Evolutionary conservation across 2,329 filamentous ascomycete species (phyloP).

Genomic region (Diaporthe aspalathi): DNA sequence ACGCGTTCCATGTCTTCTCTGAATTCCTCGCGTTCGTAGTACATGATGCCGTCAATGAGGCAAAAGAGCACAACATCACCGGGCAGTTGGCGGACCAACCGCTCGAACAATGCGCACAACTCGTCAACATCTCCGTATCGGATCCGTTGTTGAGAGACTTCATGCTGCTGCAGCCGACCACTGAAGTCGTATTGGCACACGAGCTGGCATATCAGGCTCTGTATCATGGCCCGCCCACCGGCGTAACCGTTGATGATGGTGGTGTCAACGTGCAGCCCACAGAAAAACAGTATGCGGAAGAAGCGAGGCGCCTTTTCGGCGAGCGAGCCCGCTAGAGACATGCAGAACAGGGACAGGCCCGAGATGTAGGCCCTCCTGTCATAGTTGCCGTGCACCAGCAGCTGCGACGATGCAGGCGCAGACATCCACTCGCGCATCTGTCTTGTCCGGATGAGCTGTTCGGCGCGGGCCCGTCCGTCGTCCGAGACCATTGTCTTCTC

Average conservation of each 20-base stretch:
- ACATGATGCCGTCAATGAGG: no score
- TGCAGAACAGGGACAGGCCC: conserved; percentile 18
- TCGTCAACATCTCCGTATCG: no score
- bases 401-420: not conserved
- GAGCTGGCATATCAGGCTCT: conserved; percentile 26
- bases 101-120: no score
- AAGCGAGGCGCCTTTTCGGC: not conserved
- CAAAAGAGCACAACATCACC: no score
- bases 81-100: no score
- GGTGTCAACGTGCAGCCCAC: conserved; percentile 1
- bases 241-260: not conserved
- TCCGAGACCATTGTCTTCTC: no score
- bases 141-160: no score
- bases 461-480: not conserved
- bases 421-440: conserved; percentile 1
- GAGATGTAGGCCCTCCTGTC: not conserved
- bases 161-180: no score
- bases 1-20: no score
- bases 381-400: conserved; percentile 18
- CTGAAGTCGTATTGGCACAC: not conserved
- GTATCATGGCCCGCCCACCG: conserved; percentile 12
- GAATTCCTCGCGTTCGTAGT: no score
- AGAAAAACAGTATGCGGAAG: conserved; percentile 10
- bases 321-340: not conserved
- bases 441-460: not conserved